phyloP scores from a whole-genome alignment of 225 moss, liverwort and hornwort species.

The Marchantia polymorpha region DNA sequence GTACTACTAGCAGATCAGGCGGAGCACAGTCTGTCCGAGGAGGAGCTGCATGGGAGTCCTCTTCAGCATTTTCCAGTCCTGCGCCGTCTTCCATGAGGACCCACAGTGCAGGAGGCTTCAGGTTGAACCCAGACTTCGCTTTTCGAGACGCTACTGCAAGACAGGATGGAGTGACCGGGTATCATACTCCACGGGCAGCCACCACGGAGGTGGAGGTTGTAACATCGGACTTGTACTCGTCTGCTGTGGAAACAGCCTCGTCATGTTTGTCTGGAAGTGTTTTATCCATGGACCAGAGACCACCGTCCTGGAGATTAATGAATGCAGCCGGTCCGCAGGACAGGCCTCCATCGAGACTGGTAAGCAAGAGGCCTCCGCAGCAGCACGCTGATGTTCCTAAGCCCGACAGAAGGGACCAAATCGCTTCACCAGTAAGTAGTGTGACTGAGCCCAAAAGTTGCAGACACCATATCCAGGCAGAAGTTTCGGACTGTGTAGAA shows the following conservation, averaged over 20 bases:
- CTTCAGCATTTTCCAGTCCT: conserved; percentile 19
- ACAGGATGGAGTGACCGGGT: not conserved
- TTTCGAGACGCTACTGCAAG: not conserved
- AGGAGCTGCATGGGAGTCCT: conserved; percentile 20
- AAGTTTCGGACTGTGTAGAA: not conserved
- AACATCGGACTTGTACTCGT: conserved; percentile 12
- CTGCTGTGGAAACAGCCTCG: conserved; percentile 11
- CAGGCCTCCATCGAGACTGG: conserved; percentile 41
- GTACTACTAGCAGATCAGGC: conserved; percentile 1
- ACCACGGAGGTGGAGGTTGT: conserved; percentile 18
- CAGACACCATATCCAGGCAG: not conserved
- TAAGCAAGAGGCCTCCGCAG: conserved; percentile 37
- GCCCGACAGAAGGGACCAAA: not conserved
- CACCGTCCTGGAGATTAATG: conserved; percentile 24
- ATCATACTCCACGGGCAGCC: not conserved
- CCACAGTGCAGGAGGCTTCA: not conserved
- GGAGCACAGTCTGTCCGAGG: not conserved
- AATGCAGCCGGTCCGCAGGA: conserved; percentile 17
- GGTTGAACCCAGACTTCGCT: conserved; percentile 2
- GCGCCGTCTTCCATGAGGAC: not conserved
- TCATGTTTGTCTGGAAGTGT: conserved; percentile 7
- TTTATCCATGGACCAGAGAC: conserved; percentile 11
- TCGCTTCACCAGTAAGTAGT: not conserved
- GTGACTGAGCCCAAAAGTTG: not conserved
- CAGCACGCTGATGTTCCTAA: not conserved